Evolutionary conservation across 129 eudicot genomes (phyloP).

Genomic region (Calendula officinalis): DNA sequence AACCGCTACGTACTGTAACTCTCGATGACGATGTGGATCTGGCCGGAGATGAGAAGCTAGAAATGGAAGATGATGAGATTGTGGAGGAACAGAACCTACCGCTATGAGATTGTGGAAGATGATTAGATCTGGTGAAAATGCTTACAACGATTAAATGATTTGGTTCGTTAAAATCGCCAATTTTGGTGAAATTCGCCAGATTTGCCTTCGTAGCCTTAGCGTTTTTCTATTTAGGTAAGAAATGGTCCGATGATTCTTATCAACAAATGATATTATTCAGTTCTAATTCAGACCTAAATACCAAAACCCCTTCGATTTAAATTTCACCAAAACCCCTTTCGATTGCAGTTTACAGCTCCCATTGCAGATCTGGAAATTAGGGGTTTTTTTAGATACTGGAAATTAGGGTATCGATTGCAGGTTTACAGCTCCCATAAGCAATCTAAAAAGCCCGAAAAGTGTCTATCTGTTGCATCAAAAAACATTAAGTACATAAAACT

Average conservation of each 20-base stretch:
- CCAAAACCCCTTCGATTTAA: constrained; percentile 35
- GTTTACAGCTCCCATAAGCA: no score
- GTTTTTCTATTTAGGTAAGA: constrained; percentile 72
- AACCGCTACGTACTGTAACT: constrained; percentile 35
- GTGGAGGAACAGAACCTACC: constrained; percentile 61
- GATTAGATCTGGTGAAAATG: constrained; percentile 24
- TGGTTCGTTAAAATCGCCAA: constrained; percentile 49
- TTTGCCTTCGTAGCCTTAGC: constrained; percentile 52
- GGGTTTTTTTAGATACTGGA: no score
- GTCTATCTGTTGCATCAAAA: no score
- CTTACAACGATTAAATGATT: constrained; percentile 45
- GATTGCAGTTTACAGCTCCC: no score
- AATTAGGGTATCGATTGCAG: no score
- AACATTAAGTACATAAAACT: no score
- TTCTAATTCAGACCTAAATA: constrained; percentile 33
- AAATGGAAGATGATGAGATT: constrained; percentile 39
- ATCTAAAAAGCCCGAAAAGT: no score
- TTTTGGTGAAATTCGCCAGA: constrained; percentile 38
- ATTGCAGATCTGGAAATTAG: no score
- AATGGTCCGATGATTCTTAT: constrained; percentile 50
- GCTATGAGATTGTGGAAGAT: no score
- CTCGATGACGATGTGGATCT: constrained; percentile 55
- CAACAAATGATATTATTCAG: constrained; percentile 55
- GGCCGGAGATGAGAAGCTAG: constrained; percentile 33
- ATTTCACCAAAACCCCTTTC: constrained; percentile 80